Evolutionary conservation across 768 basidiomycete genomes (phyloP), one percentile per base, ranked within the genome.

Genomic region (Macrolepiota albuminosa): DNA sequence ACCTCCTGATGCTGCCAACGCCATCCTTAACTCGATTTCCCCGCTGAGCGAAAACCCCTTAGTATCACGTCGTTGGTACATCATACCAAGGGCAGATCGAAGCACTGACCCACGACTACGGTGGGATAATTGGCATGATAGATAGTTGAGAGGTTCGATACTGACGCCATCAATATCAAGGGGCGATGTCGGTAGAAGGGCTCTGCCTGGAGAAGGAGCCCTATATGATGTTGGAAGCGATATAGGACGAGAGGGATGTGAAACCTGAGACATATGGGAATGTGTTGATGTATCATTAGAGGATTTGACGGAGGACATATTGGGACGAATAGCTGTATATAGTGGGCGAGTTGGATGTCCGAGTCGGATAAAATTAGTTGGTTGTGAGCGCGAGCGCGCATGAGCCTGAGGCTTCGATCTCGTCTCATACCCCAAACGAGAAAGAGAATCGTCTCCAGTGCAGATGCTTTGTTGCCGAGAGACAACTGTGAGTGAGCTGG

Each of bases 11-110:
- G 70, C 61, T 9, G 83, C 83, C 39, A 84, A 68, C 1, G 80
- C 78, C 81, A 84, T 84, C 63, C 78, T 73, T 70, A 84, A 62
- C 67, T 85, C 84, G 56, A 80, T 82, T 70, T 85, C 82, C 11
- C 84, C 84, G 56, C 83, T 85, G 63, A 85, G 72, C 57, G 84
- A 85, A 67, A 76, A 84, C 14, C 83, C 83, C 36, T 33, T 21
- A 16, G 7, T 24, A 18, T 66, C 29, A 18, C 39, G 53, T n/a
- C 31, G 47, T 63, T 62, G 42, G 62, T 66, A 42, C 64, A 66
- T 29, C 63, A 53, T 21, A 4, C 52, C 14, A 26, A 45, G 49
- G 64, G 67, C 70, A 69, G 72, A 71, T 64, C 69, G 69, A 26
- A 67, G 37, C 24, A 26, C 6, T 31, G 36, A 10, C n/a, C 11